These are phyloP conservation scores for Cymbopogon flexuosus DNA, from an alignment of 202 grass and related monocot genomes.

Conservation along the genomic window DNA sequence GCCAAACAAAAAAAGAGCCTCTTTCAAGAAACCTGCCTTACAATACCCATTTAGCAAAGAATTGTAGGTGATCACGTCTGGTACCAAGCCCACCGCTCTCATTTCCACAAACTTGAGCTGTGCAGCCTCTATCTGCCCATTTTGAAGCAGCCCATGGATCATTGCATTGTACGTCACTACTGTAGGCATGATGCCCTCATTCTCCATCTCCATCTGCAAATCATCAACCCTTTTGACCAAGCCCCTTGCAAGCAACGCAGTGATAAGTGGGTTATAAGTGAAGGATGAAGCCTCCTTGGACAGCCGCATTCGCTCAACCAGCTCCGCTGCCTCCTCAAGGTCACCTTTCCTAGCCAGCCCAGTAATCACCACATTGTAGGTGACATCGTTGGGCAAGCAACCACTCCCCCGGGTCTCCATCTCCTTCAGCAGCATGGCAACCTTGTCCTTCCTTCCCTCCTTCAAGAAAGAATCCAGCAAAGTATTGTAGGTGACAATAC, in stretches of 20 bases:
- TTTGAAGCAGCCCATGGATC: slow-evolving; percentile 66
- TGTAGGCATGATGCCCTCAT: slow-evolving; percentile 41
- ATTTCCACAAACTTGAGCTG: slow-evolving; percentile 61
- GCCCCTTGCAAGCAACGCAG: slow-evolving; percentile 47
- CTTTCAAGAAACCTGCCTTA: slow-evolving; percentile 41
- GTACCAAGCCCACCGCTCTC: slow-evolving; percentile 49
- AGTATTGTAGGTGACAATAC: slow-evolving; percentile 75
- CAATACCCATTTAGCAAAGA: slow-evolving; percentile 68
- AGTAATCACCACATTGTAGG: slow-evolving; percentile 72
- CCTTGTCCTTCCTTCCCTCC: slow-evolving; percentile 53
- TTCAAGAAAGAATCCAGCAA: slow-evolving; percentile 79
- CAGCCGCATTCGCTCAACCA: slow-evolving; percentile 50
- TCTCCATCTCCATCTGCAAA: slow-evolving; percentile 66
- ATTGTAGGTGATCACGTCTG: slow-evolving; percentile 62
- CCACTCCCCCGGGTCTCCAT: slow-evolving; percentile 38
- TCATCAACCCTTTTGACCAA: slow-evolving; percentile 37
- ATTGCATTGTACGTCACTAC: slow-evolving; percentile 70
- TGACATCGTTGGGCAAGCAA: slow-evolving; percentile 68
- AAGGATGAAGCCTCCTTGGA: slow-evolving; percentile 50
- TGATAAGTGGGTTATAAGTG: slow-evolving; percentile 78
- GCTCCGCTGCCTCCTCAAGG: slow-evolving; percentile 48
- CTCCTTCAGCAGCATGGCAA: slow-evolving; percentile 45
- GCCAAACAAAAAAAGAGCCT: slow-evolving; percentile 55
- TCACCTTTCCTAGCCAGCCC: slow-evolving; percentile 70
- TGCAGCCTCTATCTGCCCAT: slow-evolving; percentile 41